Evolutionary conservation across 768 basidiomycete genomes (phyloP).

Genomic region (Mycena floridula): DNA sequence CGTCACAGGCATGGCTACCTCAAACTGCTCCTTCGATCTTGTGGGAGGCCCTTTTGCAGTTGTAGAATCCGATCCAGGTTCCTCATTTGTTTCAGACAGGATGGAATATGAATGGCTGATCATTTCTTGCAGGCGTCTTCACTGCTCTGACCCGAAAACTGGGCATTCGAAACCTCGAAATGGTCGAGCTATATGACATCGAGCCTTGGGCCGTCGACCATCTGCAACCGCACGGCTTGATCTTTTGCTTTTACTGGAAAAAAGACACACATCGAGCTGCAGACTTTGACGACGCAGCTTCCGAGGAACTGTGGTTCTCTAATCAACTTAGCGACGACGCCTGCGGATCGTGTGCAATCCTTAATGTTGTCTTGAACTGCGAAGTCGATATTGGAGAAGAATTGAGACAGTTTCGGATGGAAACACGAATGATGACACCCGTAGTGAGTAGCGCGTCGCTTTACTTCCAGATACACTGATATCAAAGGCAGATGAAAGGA

Average conservation of each 20-base stretch:
- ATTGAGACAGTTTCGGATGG: conserved; percentile 36
- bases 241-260: conserved; percentile 58
- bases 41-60: conserved; percentile 61
- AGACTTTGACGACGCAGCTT: conserved; percentile 47
- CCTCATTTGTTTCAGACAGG: conserved; percentile 5
- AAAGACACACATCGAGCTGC: conserved; percentile 39
- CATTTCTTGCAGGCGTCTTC: conserved; percentile 41
- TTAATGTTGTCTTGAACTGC: conserved; percentile 57
- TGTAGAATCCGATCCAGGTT: conserved; percentile 50
- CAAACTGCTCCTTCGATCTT: too few relatives aligned
- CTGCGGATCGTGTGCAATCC: conserved; percentile 55
- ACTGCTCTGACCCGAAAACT: conserved; percentile 48
- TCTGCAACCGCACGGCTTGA: conserved; percentile 50
- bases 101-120: background rate
- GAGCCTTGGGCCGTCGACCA: conserved; percentile 61
- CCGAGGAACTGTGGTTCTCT: conserved; percentile 59
- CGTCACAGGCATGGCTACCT: too few relatives aligned
- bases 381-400: conserved; percentile 41
- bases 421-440: conserved; percentile 51
- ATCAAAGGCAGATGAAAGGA: conserved; percentile 48
- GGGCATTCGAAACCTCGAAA: conserved; percentile 45
- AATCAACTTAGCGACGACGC: conserved; percentile 64
- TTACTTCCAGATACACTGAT: background rate
- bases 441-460: conserved; percentile 36
- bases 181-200: conserved; percentile 57